Evolutionary conservation across 129 eudicot species (phyloP).

Genomic region (Arctium lappa): DNA sequence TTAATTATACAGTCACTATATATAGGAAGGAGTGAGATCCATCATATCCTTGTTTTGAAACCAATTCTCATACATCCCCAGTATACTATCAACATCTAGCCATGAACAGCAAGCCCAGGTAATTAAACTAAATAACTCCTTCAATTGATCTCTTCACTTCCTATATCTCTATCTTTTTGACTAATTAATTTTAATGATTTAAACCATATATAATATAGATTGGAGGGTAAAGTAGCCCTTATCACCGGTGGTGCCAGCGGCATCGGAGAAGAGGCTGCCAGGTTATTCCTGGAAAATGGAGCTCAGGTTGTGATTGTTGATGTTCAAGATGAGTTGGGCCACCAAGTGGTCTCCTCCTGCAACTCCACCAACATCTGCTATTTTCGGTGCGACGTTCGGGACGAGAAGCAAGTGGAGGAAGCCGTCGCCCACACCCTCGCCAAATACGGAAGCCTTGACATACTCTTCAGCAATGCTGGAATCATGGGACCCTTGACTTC

Average conservation of each 20-base stretch:
- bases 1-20: neutral
- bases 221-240: conserved; percentile 78
- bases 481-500: too few species aligned
- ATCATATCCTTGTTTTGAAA: neutral
- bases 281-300: conserved; percentile 53
- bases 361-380: conserved; percentile 38
- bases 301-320: conserved; percentile 68
- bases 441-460: too few species aligned
- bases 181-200: neutral
- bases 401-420: too few species aligned
- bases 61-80: neutral
- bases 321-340: conserved; percentile 64
- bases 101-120: conserved; percentile 27
- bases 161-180: too few species aligned
- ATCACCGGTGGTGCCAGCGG: conserved; percentile 17
- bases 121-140: neutral
- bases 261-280: conserved; percentile 55
- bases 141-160: neutral
- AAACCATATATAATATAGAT: conserved; percentile 22
- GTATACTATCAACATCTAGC: neutral
- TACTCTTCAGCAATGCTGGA: too few species aligned
- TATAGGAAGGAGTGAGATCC: conserved; percentile 8
- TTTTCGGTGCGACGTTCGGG: conserved; percentile 28
- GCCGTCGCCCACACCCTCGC: too few species aligned
- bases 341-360: conserved; percentile 42